Percentiles rank a stretch among this genome's conserved stretches.
These are phyloP conservation scores for Lizonia empirigonia DNA, from an alignment of 2,329 filamentous ascomycete genomes.

Conservation along the genomic window DNA sequence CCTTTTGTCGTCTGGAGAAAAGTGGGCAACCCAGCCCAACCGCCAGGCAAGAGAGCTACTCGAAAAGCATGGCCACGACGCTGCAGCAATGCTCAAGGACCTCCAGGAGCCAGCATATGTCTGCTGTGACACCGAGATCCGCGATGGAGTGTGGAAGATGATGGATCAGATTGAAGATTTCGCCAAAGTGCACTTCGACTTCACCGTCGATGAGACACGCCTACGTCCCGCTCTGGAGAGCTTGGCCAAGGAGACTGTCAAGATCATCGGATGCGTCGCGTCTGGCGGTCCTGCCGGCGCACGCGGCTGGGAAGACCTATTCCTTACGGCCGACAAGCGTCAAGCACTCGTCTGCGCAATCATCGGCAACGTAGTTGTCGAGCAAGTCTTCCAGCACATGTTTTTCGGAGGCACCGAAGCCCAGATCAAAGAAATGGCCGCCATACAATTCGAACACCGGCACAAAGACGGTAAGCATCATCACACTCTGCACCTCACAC, in stretches of 20 bases:
- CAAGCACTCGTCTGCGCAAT: constrained; percentile 33
- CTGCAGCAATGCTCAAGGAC: background rate
- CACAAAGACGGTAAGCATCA: constrained; percentile 31
- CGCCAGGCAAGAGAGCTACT: background rate
- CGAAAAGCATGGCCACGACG: background rate
- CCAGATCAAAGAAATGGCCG: constrained; percentile 8
- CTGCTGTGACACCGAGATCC: constrained; percentile 33
- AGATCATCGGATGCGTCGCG: constrained; percentile 34
- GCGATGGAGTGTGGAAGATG: constrained; percentile 28
- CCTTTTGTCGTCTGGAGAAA: background rate
- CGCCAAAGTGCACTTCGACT: constrained; percentile 16
- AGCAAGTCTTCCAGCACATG: constrained; percentile 37
- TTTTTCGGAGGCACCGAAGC: constrained; percentile 31
- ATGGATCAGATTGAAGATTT: constrained; percentile 26
- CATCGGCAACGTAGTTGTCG: constrained; percentile 37
- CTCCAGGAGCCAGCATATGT: constrained; percentile 32
- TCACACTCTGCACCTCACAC: background rate
- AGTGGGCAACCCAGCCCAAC: constrained; percentile 2
- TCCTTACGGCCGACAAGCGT: constrained; percentile 24
- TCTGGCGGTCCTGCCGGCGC: constrained; percentile 31
- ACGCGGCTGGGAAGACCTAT: constrained; percentile 35
- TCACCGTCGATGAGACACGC: background rate
- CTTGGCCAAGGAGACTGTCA: constrained; percentile 23
- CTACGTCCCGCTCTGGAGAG: background rate
- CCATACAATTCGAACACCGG: constrained; percentile 15